phyloP scores from a whole-genome alignment of 2,329 filamentous ascomycete genomes.

The Aspergillus sp. region DNA sequence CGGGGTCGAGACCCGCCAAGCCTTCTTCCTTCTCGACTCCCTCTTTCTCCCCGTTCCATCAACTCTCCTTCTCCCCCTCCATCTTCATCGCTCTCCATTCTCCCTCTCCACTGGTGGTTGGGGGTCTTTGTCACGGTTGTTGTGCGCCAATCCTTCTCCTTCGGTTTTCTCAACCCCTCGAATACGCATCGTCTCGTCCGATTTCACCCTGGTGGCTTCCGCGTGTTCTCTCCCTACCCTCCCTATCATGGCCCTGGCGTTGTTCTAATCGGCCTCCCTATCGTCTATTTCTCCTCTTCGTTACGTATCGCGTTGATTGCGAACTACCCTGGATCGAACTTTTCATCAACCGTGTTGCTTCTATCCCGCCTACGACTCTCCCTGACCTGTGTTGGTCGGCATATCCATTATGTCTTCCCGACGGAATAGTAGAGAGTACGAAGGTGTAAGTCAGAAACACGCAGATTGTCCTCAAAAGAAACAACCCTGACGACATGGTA shows the following conservation, averaged over 20 bases:
- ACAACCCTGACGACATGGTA: neutral
- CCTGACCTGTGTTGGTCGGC: constrained; percentile 15
- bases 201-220: constrained; percentile 7
- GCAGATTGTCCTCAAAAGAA: neutral
- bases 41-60: constrained; percentile 5
- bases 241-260: constrained; percentile 18
- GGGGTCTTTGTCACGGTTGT: constrained; percentile 2
- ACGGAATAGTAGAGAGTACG: constrained; percentile 42
- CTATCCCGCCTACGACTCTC: constrained; percentile 1
- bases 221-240: constrained; percentile 6
- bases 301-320: constrained; percentile 2
- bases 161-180: constrained; percentile 2
- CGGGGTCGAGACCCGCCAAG: constrained; percentile 9
- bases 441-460: constrained; percentile 34
- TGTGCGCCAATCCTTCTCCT: constrained; percentile 2
- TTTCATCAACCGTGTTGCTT: neutral
- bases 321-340: neutral
- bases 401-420: constrained; percentile 35
- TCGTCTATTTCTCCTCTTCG: neutral
- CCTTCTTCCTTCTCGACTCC: constrained; percentile 6
- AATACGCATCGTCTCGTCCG: neutral
- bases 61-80: constrained; percentile 10
- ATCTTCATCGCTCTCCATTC: neutral
- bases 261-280: constrained; percentile 2
- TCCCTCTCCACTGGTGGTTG: constrained; percentile 13